Base-by-base conservation (phyloP, 208 protist genomes). In the Vickermania spadyakhi region DNA sequence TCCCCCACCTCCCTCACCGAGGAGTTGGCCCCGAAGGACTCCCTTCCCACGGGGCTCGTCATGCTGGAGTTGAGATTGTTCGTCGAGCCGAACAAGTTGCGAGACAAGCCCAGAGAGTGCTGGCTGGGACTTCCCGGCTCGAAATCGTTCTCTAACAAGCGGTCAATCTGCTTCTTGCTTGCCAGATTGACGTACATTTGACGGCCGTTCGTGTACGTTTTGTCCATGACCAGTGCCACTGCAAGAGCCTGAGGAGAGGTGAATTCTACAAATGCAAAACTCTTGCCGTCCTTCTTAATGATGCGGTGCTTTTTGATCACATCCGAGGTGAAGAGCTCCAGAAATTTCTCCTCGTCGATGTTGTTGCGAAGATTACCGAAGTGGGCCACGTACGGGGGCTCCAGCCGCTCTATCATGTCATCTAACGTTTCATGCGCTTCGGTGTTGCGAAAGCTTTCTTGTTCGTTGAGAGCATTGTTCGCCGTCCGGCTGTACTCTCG, bases 261-360 rank as follows among this genome's bases (percentile, higher is more conserved):
- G 58, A 94, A 89, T 67, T 94, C 83, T 3, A 94, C 84, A 68
- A 89, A 87, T 1, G 87, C 87, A 56, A 94, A 94, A 45, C 77
- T 82, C 59, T 84, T 85, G 27, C 78, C 78, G 53, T 94, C 82
- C 55, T 88, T 75, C 58, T 64, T 84, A 62, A 91, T 82, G 28
- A 91, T 75, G 51, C 79, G 76, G 59, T 84, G 81, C 3, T 67
- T 81, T 13, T 70, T 72, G 41, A 93, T 72, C 42, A 66, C 67
- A 52, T 85, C 74, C 26, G 62, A 59, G 60, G 74, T 73, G 66
- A 91, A 91, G 52, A 83, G 58, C 31, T 72, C 30, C 22, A 94
- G 79, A 56, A 91, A 89, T 25, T 81, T 73, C 50, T 88, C 86
- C 49, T 89, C 84, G 21, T 75, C 84, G 13, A 75, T 87, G 52